Base-by-base conservation (phyloP, 495 filamentous ascomycete genomes). In the Hypoxylon perforatum region DNA sequence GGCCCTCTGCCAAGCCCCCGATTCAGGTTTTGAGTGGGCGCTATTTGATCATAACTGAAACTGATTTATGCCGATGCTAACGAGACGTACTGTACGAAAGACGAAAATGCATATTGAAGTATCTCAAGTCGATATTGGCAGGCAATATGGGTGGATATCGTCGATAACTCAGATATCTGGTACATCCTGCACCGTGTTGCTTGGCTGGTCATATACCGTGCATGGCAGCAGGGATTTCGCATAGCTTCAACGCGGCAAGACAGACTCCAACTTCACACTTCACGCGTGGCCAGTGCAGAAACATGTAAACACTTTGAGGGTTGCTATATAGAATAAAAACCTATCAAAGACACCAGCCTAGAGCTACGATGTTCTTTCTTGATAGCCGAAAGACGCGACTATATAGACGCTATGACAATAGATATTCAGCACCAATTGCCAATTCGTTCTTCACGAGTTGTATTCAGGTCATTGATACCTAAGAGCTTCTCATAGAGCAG, bases 21-120 rank as follows among this genome's bases (percentile, higher is more conserved):
- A 65, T 61, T 48, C 56, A 44, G 55, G 65, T 61, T 64, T 60
- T 58, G 52, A 64, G 60, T 69, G 65, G 65, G 57, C 33, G 10
- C 23, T 25, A 61, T 69, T 69, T 30, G 65, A 63, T 69, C 65
- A 63, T 61, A 64, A 63, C 60, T 69, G 60, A 69, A 69, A 64
- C 65, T 0, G 19, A 64, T 69, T 56, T 61, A 64, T 55, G 62
- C 62, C 47, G 54, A 48, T 48, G 46, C 42, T 11, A 7, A 12
- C 11, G 5, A 7, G 21, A 8, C 17, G 38, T 10, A 67, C 53
- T 41, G 18, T n/a, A 36, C 41, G 38, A 12, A 21, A 2, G 11
- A 17, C 17, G 7, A n/a, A 19, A 2, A 7, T 44, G 41, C 41
- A 44, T 21, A 19, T n/a, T n/a, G n/a, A n/a, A 44, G 41, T 44